Evolutionary conservation across 2,329 filamentous ascomycete species (phyloP).

Genomic region (Aspergillus pseudonomiae): DNA sequence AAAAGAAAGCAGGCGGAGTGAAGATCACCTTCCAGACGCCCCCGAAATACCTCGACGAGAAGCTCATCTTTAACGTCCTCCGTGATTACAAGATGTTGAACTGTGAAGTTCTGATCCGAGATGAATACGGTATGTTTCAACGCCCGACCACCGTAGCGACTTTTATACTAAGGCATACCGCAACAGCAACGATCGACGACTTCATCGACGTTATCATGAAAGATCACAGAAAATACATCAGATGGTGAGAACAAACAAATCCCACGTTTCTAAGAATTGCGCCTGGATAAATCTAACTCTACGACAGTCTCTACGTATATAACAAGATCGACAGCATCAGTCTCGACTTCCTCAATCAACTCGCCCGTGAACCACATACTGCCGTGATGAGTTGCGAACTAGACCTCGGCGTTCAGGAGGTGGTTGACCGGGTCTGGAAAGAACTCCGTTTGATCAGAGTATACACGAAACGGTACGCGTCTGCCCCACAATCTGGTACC

Average conservation of each 20-base stretch:
- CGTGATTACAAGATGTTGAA: slow-evolving; percentile 99
- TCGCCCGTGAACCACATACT: slow-evolving; percentile 90
- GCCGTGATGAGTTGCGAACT: slow-evolving; percentile 98
- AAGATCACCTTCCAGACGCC: slow-evolving; percentile 94
- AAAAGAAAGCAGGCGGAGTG: slow-evolving; percentile 95
- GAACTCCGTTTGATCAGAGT: slow-evolving; percentile 87
- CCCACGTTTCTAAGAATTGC: too few species aligned
- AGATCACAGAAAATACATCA: slow-evolving; percentile 96
- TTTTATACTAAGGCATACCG: not conserved
- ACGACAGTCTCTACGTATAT: slow-evolving; percentile 82
- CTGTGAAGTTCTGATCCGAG: slow-evolving; percentile 91
- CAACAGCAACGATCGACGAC: slow-evolving; percentile 84
- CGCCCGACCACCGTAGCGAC: too few species aligned
- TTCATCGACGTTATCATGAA: slow-evolving; percentile 99
- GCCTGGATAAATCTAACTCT: not conserved
- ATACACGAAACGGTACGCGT: slow-evolving; percentile 76
- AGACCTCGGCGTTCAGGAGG: slow-evolving; percentile 88
- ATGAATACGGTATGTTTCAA: slow-evolving; percentile 70
- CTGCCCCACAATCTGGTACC: not conserved
- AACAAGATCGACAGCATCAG: slow-evolving; percentile 98
- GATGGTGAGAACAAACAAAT: slow-evolving; percentile 52
- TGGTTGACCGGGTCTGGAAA: slow-evolving; percentile 93
- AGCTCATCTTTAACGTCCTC: slow-evolving; percentile 97
- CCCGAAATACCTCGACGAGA: slow-evolving; percentile 91
- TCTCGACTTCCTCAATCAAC: slow-evolving; percentile 86